Evolutionary conservation across 2,329 filamentous ascomycete genomes (phyloP).

Genomic region (Colletotrichum endophyticum): DNA sequence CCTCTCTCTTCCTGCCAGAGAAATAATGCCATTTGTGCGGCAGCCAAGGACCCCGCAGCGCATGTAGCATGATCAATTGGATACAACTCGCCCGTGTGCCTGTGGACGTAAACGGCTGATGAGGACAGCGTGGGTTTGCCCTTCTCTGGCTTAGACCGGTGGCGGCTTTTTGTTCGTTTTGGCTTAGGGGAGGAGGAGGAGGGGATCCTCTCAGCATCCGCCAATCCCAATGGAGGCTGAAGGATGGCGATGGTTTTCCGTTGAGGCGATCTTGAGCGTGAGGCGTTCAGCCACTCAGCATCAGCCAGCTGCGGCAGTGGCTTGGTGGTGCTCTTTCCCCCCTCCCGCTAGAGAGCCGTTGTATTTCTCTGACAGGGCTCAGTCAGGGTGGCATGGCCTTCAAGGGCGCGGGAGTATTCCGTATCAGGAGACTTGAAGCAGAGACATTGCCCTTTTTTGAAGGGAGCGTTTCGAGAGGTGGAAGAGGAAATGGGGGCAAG

Average conservation of each 20-base stretch:
- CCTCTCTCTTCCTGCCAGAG: neutral
- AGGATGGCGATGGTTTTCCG: neutral
- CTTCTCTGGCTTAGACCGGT: neutral
- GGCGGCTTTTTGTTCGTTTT: neutral
- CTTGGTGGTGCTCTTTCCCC: neutral
- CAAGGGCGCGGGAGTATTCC: neutral
- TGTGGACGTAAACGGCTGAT: neutral
- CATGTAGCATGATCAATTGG: neutral
- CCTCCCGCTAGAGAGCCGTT: neutral
- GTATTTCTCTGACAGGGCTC: neutral
- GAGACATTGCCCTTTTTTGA: neutral
- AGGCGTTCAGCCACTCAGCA: conserved; percentile 3
- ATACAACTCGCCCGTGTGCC: neutral
- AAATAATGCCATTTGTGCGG: neutral
- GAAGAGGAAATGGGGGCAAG: neutral
- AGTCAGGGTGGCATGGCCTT: neutral
- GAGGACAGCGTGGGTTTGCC: neutral
- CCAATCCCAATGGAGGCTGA: neutral
- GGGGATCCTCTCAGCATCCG: neutral
- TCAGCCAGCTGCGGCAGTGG: conserved; percentile 2
- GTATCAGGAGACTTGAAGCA: neutral
- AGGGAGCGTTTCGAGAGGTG: neutral
- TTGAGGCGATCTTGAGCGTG: neutral
- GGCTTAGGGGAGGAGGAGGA: neutral
- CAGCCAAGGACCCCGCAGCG: neutral